These are phyloP conservation scores for Penicillium cinerascens DNA, from an alignment of 495 filamentous ascomycete species.

Conservation along the genomic window DNA sequence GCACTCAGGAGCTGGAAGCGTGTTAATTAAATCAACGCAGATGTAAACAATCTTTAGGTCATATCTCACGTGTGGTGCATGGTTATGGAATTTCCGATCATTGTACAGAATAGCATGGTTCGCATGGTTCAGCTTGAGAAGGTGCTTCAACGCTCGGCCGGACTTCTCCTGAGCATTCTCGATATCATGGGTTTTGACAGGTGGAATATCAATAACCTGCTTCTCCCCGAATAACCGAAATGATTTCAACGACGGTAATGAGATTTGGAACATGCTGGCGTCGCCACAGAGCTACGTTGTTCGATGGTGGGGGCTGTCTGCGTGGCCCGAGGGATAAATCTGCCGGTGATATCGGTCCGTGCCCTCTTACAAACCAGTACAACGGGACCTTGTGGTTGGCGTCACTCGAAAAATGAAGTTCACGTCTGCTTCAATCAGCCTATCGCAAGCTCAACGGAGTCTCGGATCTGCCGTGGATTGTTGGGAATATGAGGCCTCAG, in stretches of 20 bases:
- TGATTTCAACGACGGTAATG: conserved; percentile 21
- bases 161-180: conserved; percentile 76
- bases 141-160: conserved; percentile 79
- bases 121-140: conserved; percentile 85
- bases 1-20: conserved; percentile 62
- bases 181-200: conserved; percentile 70
- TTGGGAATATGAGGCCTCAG: conserved; percentile 21
- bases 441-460: conserved; percentile 9
- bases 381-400: neutral
- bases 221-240: conserved; percentile 20
- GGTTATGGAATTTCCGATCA: conserved; percentile 78
- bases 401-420: neutral
- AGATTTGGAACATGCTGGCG: conserved; percentile 30
- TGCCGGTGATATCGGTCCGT: neutral
- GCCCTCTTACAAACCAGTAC: neutral
- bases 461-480: conserved; percentile 13
- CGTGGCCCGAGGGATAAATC: neutral
- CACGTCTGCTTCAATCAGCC: conserved; percentile 5
- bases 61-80: conserved; percentile 77
- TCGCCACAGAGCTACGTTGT: neutral
- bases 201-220: conserved; percentile 57
- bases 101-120: conserved; percentile 82
- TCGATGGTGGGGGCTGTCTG: neutral
- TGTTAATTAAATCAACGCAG: conserved; percentile 13
- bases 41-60: too few species aligned